Evolutionary conservation across 2,329 filamentous ascomycete species (phyloP).

Genomic region (Apiospora sp.): DNA sequence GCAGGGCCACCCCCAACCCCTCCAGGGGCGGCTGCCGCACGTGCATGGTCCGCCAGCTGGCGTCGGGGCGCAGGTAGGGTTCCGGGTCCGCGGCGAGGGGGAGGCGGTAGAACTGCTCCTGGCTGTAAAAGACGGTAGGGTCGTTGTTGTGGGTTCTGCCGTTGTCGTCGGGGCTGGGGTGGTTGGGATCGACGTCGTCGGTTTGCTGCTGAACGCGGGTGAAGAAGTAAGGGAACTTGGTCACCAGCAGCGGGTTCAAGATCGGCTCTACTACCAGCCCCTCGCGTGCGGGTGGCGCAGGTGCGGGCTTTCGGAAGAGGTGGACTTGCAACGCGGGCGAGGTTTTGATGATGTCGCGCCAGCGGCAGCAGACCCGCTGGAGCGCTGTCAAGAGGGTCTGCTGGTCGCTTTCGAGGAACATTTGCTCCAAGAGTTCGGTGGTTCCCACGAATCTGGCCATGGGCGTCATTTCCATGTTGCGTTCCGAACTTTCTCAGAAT

Average conservation of each 20-base stretch:
- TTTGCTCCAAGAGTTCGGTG: slow-evolving; percentile 25
- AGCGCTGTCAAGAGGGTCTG: slow-evolving; percentile 18
- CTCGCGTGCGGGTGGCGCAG: background rate
- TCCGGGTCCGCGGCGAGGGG: slow-evolving; percentile 17
- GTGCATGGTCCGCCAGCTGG: slow-evolving; percentile 27
- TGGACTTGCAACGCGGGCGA: slow-evolving; percentile 24
- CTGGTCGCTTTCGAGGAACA: slow-evolving; percentile 27
- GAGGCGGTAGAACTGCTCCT: slow-evolving; percentile 22
- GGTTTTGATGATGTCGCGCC: slow-evolving; percentile 23
- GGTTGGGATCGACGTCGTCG: background rate
- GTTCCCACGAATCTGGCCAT: background rate
- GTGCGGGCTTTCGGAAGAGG: slow-evolving; percentile 23
- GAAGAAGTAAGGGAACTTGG: slow-evolving; percentile 25
- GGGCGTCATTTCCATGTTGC: background rate
- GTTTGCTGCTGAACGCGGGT: background rate
- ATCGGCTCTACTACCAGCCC: background rate
- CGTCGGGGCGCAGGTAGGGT: slow-evolving; percentile 21
- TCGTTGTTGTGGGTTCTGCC: background rate
- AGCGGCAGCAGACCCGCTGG: slow-evolving; percentile 26
- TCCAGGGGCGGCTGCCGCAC: slow-evolving; percentile 26
- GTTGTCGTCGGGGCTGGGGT: background rate
- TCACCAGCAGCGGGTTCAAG: slow-evolving; percentile 25
- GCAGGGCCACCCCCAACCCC: slow-evolving; percentile 24
- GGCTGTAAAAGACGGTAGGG: slow-evolving; percentile 1
- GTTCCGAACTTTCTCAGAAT: background rate